Base-by-base conservation (phyloP, 768 basidiomycete genomes). In the Kwoniella pini region DNA sequence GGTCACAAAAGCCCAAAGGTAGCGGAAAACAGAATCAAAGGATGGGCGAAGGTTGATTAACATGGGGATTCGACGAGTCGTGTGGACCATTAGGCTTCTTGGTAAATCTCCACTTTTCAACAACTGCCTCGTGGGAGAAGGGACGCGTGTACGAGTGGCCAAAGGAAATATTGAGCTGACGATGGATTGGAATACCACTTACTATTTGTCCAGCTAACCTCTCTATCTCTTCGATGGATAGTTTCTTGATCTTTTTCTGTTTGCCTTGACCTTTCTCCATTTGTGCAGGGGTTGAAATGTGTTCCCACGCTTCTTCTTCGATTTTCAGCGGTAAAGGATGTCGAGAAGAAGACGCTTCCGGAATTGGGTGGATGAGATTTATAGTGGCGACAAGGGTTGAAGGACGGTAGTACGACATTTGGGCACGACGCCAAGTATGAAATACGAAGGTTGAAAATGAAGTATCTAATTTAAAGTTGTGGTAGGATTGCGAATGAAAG, bases 401-500 rank as follows among this genome's bases (percentile, higher is more conserved):
- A 17, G 58, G 50, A 22, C 42, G 36, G 40, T 60, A 60, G 58
- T 60, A 60, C 22, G 58, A 60, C 58, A 60, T 60, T 15, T 7
- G 33, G 33, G 33, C 15, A 36, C 15, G 33, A 15, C 33, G 33
- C 9, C 15, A 36, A 36, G 33, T 9, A 15, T 7, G 33, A 9
- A 36, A 36, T 7, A 36, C 19, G 40, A 42, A 13, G n/a, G n/a
- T 7, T 36, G 33, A 15, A 36, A 36, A 15, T 7, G 15, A 15
- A 36, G 7, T 36, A 15, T 36, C 7, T 7, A 36, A 36, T 36
- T 36, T 7, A 15, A 36, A 15, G 15, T 36, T 36, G 33, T 7
- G 33, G 7, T 36, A 15, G 15, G 33, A 36, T 36, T 36, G 7
- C 33, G 33, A 36, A 36, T 36, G 33, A 36, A 7, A 36, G 33